Evolutionary conservation across 2,329 filamentous ascomycete species (phyloP).

Genomic region (Calcarisporium arbuscula): DNA sequence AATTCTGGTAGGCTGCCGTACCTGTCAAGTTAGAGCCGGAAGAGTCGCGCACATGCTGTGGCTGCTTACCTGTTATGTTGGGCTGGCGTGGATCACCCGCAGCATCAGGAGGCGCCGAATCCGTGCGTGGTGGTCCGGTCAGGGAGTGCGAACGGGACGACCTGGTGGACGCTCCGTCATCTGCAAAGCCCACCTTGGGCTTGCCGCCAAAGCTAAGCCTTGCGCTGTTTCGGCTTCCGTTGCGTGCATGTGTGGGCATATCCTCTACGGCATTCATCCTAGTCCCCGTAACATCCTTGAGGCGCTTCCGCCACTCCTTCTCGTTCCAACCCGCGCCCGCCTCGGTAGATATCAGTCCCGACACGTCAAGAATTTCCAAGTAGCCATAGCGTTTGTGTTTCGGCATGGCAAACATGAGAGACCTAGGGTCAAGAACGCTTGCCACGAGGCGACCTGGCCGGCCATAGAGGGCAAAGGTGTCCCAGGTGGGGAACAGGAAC

Average conservation of each 20-base stretch:
- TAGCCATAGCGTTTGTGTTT: conserved; percentile 84
- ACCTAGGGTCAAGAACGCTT: conserved; percentile 77
- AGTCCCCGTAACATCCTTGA: conserved; percentile 82
- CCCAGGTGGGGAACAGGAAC: conserved; percentile 89
- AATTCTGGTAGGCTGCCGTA: conserved; percentile 21
- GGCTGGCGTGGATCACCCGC: conserved; percentile 30
- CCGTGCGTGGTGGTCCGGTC: conserved; percentile 38
- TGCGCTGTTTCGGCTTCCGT: conserved; percentile 53
- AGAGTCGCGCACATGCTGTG: conserved; percentile 38
- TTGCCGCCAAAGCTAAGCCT: conserved; percentile 46
- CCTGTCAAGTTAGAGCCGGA: conserved; percentile 36
- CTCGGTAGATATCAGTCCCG: conserved; percentile 65
- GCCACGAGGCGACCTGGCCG: conserved; percentile 81
- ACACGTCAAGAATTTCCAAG: conserved; percentile 81
- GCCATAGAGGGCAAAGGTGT: conserved; percentile 87
- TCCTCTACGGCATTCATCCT: conserved; percentile 63
- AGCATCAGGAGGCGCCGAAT: conserved; percentile 45
- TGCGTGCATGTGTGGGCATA: conserved; percentile 39
- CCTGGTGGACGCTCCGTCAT: conserved; percentile 43
- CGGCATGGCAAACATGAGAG: conserved; percentile 97
- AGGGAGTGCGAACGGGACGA: conserved; percentile 48
- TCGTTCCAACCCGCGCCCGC: conserved; percentile 73
- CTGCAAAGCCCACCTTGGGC: conserved; percentile 51
- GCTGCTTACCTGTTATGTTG: conserved; percentile 22
- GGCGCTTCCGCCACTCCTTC: conserved; percentile 77